A percentile compares a stretch with the other conserved stretches of the same genome.
These are phyloP conservation scores for Sordariomycetes sp. DNA, from an alignment of 2,329 filamentous ascomycete species.

Conservation along the genomic window DNA sequence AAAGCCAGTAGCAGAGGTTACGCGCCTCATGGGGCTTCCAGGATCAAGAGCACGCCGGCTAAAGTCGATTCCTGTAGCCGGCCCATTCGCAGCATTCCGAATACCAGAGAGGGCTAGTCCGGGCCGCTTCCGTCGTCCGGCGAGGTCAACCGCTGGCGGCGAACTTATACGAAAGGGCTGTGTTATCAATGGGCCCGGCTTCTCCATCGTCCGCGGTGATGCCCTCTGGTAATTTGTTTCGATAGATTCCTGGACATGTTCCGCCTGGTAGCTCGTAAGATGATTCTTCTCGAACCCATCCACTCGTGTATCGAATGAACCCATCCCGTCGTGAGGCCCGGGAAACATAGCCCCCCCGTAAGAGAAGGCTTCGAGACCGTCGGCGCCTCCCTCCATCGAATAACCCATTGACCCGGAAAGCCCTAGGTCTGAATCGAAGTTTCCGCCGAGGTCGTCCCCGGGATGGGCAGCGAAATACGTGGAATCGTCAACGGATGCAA, in stretches of 20 bases:
- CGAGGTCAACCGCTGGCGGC: slow-evolving; percentile 41
- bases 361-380: not conserved
- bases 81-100: slow-evolving; percentile 30
- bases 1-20: slow-evolving; percentile 37
- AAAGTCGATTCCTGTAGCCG: slow-evolving; percentile 37
- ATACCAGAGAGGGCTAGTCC: slow-evolving; percentile 31
- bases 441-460: not conserved
- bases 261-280: not conserved
- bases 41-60: slow-evolving; percentile 28
- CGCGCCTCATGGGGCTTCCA: slow-evolving; percentile 39
- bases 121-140: slow-evolving; percentile 38
- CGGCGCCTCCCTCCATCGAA: not conserved
- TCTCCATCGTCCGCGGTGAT: not conserved
- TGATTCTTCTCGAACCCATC: not conserved
- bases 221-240: not conserved
- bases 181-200: not conserved
- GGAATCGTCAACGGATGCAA: not conserved
- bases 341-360: not conserved
- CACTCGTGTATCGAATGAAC: not conserved
- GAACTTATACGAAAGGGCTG: slow-evolving; percentile 29
- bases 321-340: not conserved
- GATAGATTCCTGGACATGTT: not conserved
- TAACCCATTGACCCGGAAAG: not conserved
- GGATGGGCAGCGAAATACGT: not conserved
- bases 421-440: not conserved